These are phyloP conservation scores for Fibroporia radiculosa DNA, from an alignment of 768 basidiomycete species.

Conservation along the genomic window DNA sequence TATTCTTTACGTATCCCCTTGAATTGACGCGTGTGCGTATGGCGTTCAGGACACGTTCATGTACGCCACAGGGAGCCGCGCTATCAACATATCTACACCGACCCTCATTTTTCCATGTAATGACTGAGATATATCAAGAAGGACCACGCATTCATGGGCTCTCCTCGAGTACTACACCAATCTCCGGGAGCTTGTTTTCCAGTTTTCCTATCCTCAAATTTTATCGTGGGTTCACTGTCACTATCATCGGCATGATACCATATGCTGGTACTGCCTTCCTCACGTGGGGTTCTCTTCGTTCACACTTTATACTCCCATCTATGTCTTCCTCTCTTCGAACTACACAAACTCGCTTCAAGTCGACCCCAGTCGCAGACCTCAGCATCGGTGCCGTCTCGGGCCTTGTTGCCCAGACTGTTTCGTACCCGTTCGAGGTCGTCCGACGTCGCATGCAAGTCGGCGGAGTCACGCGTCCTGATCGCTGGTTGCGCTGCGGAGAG, in stretches of 20 bases:
- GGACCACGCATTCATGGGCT: conserved; percentile 24
- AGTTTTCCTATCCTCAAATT: conserved; percentile 79
- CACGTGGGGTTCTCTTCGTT: conserved; percentile 75
- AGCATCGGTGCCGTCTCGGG: conserved; percentile 82
- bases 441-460: conserved; percentile 94
- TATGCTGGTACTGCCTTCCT: conserved; percentile 95
- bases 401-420: conserved; percentile 76
- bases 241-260: conserved; percentile 86
- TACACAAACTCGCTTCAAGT: conserved; percentile 11
- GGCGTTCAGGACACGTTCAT: conserved; percentile 65
- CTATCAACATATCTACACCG: conserved; percentile 21
- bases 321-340: conserved; percentile 29
- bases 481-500: conserved; percentile 76
- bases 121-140: conserved; percentile 67
- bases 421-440: conserved; percentile 93
- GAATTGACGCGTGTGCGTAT: conserved; percentile 94
- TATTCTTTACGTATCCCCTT: conserved; percentile 90
- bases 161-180: conserved; percentile 14
- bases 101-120: conserved; percentile 48
- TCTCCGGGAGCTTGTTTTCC: conserved; percentile 34
- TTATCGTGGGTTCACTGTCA: conserved; percentile 96
- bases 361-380: conserved; percentile 57
- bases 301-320: conserved; percentile 44
- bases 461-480: conserved; percentile 67
- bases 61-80: background rate